Conservation (phyloP, 257 asterid species). For the Penstemon barbatus region DNA sequence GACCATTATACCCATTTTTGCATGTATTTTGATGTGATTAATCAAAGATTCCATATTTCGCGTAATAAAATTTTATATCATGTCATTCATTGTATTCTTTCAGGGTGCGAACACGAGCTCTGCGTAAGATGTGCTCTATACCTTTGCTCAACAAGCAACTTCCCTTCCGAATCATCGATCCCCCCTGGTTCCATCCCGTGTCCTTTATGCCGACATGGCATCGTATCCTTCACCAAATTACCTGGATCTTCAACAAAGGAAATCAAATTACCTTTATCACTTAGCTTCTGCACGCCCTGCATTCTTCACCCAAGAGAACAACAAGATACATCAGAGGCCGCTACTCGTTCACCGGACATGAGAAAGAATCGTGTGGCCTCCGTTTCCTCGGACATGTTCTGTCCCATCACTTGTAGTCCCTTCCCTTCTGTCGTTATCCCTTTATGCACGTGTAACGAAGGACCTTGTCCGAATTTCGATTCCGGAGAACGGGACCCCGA, state of each 20-base stretch:
- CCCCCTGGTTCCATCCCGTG: constrained; percentile 91
- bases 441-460: constrained; percentile 80
- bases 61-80: background rate
- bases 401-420: constrained; percentile 93
- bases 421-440: constrained; percentile 89
- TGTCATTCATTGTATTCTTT: background rate
- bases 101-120: constrained; percentile 89
- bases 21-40: background rate
- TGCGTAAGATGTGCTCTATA: constrained; percentile 93
- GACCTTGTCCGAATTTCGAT: constrained; percentile 66
- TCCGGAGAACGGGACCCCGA: constrained; percentile 49
- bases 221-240: constrained; percentile 58
- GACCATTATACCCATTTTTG: background rate
- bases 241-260: constrained; percentile 71
- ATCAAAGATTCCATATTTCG: background rate
- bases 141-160: constrained; percentile 90
- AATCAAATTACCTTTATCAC: constrained; percentile 57
- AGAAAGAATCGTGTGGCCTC: constrained; percentile 74
- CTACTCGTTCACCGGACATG: constrained; percentile 50
- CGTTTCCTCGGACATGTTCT: constrained; percentile 65
- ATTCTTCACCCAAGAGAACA: constrained; percentile 83
- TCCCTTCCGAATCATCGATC: constrained; percentile 57
- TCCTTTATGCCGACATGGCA: constrained; percentile 85
- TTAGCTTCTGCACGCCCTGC: constrained; percentile 88
- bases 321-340: constrained; percentile 52